Percentiles rank a stretch among this genome's conserved stretches.
phyloP scores from a whole-genome alignment of 768 basidiomycete genomes.

The Russula griseocarnosa region DNA sequence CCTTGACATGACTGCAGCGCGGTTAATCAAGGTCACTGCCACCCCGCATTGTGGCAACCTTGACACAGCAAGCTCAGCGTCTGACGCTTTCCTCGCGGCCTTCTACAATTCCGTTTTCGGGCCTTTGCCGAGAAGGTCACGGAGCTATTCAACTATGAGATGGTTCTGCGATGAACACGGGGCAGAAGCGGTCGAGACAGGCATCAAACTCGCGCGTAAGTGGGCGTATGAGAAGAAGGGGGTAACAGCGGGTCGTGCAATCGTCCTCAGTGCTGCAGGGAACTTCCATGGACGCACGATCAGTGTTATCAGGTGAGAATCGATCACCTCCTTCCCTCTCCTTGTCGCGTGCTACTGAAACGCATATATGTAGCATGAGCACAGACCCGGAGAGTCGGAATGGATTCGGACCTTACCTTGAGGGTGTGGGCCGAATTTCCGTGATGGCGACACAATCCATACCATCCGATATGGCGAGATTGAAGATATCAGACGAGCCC shows the following conservation, averaged over 20 bases:
- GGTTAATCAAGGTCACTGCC: slow-evolving; percentile 94
- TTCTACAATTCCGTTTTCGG: slow-evolving; percentile 95
- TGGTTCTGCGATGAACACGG: slow-evolving; percentile 98
- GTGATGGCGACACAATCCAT: slow-evolving; percentile 48
- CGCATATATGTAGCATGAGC: slow-evolving; percentile 61
- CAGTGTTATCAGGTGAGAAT: slow-evolving; percentile 68
- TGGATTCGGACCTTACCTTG: slow-evolving; percentile 90
- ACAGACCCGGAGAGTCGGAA: slow-evolving; percentile 86
- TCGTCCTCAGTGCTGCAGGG: slow-evolving; percentile 78
- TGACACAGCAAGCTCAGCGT: slow-evolving; percentile 80
- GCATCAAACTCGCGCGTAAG: slow-evolving; percentile 92
- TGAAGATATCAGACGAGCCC: slow-evolving; percentile 74
- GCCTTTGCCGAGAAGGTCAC: slow-evolving; percentile 85
- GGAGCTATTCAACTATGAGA: slow-evolving; percentile 84
- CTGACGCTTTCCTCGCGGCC: slow-evolving; percentile 93
- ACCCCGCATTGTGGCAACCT: slow-evolving; percentile 76
- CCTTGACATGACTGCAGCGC: slow-evolving; percentile 47
- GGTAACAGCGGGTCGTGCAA: slow-evolving; percentile 74
- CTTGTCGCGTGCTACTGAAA: slow-evolving; percentile 2
- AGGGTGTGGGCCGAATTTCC: slow-evolving; percentile 73
- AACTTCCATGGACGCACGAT: slow-evolving; percentile 97
- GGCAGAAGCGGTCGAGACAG: slow-evolving; percentile 96
- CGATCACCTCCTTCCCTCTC: slow-evolving; percentile 22
- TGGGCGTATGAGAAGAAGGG: slow-evolving; percentile 93
- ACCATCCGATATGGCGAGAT: slow-evolving; percentile 81